phyloP scores from a whole-genome alignment of 2,329 filamentous ascomycete species.

The Microdochium paspali region DNA sequence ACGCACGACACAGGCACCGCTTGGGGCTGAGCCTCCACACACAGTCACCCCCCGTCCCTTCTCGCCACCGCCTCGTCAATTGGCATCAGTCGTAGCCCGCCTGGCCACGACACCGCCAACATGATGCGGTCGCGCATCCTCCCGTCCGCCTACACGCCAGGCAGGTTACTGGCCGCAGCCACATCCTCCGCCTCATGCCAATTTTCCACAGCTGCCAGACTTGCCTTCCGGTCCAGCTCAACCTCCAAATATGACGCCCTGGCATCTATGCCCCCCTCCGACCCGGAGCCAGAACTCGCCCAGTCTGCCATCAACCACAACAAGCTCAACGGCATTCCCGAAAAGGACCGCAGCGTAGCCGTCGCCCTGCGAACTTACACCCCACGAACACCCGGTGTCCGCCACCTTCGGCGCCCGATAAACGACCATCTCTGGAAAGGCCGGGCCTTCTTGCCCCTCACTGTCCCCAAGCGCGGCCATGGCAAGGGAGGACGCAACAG shows the following conservation, averaged over 20 bases:
- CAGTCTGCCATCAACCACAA: background rate
- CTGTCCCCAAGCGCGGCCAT: conserved; percentile 86
- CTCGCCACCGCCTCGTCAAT: background rate
- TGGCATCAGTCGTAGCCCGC: background rate
- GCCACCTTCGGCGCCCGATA: conserved; percentile 84
- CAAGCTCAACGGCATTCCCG: conserved; percentile 3
- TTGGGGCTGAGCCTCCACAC: background rate
- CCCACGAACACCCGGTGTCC: conserved; percentile 82
- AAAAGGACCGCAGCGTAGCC: conserved; percentile 19
- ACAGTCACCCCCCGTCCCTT: background rate
- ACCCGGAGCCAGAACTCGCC: background rate
- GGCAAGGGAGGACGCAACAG: conserved; percentile 89
- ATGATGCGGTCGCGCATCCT: background rate
- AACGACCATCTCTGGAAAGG: conserved; percentile 98
- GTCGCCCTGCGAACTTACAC: conserved; percentile 73
- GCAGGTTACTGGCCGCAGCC: background rate
- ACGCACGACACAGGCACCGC: background rate
- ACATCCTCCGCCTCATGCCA: background rate
- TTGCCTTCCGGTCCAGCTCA: background rate
- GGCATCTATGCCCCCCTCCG: background rate
- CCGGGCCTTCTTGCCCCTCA: conserved; percentile 70
- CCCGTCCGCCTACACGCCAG: background rate
- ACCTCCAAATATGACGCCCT: background rate
- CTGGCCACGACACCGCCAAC: background rate
- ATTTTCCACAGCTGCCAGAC: background rate